These are phyloP conservation scores for Paraconiothyrium sp. DNA, from an alignment of 2,329 filamentous ascomycete genomes.

Conservation along the genomic window DNA sequence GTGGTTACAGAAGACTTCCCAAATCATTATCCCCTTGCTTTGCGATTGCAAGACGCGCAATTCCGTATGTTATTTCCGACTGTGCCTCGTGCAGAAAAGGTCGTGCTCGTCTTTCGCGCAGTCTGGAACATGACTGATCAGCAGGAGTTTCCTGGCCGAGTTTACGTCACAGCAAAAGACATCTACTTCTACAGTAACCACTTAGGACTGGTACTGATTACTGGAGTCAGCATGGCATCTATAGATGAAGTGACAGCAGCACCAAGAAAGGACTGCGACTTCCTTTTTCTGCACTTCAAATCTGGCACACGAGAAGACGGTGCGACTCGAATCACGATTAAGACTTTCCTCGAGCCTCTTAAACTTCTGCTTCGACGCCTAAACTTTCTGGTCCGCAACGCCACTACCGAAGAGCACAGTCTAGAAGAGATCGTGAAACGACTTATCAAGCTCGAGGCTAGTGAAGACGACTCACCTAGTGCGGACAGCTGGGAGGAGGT, in stretches of 20 bases:
- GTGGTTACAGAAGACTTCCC: conserved; percentile 68
- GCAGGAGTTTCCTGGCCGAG: conserved; percentile 81
- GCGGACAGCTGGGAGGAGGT: conserved; percentile 93
- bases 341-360: conserved; percentile 90
- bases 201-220: conserved; percentile 87
- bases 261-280: conserved; percentile 90
- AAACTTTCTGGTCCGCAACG: conserved; percentile 84
- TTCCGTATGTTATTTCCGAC: conserved; percentile 91
- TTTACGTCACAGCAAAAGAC: conserved; percentile 86
- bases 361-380: conserved; percentile 82
- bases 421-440: conserved; percentile 75
- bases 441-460: conserved; percentile 77
- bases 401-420: conserved; percentile 75
- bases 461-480: conserved; percentile 70
- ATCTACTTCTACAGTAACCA: conserved; percentile 98
- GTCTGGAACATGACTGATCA: conserved; percentile 83
- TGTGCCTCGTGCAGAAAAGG: conserved; percentile 78
- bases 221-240: conserved; percentile 75
- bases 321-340: conserved; percentile 82
- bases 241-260: conserved; percentile 91
- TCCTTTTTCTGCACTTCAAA: conserved; percentile 84
- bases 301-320: conserved; percentile 69
- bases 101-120: conserved; percentile 91
- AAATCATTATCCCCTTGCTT: conserved; percentile 79
- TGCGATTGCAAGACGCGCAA: conserved; percentile 89